Base-by-base conservation (phyloP, 2,329 filamentous ascomycete genomes). In the Fusarium sp. region DNA sequence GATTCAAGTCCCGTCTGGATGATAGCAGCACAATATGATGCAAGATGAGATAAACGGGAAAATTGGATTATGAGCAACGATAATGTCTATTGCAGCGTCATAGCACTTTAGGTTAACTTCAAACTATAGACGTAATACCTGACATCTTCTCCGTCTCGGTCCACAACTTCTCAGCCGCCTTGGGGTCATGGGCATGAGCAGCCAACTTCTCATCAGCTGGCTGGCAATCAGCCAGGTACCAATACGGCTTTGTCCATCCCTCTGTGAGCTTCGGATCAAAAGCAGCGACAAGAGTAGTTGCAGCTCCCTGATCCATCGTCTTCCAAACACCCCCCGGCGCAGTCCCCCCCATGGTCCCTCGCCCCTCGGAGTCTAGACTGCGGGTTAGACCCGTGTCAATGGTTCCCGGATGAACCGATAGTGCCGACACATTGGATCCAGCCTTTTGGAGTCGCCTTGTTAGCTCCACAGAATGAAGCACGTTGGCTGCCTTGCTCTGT, bases 401-500 rank as follows among this genome's bases (percentile, higher is more conserved):
- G 16, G 59, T 66, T 6, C 76, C 76, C 1, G 76, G 76, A 18
- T 78, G 76, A 7, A 77, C 67, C 11, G 72, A 37, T n/a, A 71
- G 22, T 2, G 67, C 40, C 37, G 72, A 13, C 16, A 71, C 38
- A 35, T 50, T 62, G 4, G 31, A 6, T 10, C 56, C 47, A 37
- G 35, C n/a, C 34, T 57, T 24, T 6, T 66, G 22, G 18, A 75
- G 59, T 5, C 71, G 70, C 20, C 29, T 65, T 11, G 59, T 69
- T 6, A 76, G 63, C 40, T 67, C 70, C 8, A 72, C 35, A 7
- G 72, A 62, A 62, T 77, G 76, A 16, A 80, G 76, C 9, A 79
- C 71, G 42, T 80, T 81, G 20, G 79, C 79, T 13, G 78, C 76
- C 66, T 81, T 81, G 64, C 76, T 73, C 63, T 80, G 79, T 1